These are phyloP conservation scores for Aspergillus sclerotioniger DNA, from an alignment of 495 filamentous ascomycete genomes.

Conservation along the genomic window DNA sequence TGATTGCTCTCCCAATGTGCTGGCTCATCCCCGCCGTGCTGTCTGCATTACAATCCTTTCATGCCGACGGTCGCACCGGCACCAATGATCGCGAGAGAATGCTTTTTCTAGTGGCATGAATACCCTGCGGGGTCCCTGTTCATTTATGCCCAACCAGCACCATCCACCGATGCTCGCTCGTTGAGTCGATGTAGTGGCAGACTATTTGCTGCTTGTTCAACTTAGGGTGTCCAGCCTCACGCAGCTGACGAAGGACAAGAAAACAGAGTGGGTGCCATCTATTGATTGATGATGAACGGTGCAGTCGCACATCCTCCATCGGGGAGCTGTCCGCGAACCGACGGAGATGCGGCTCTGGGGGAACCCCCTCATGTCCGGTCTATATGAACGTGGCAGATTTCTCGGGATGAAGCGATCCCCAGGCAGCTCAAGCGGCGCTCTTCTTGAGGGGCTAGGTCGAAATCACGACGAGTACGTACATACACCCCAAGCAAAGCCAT, in stretches of 20 bases:
- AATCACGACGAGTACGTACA: not conserved
- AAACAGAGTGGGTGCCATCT: not conserved
- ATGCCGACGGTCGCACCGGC: not conserved
- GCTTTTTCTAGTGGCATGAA: not conserved
- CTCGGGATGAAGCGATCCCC: not conserved
- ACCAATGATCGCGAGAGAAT: not conserved
- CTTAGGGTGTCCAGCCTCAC: not conserved
- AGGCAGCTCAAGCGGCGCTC: not conserved
- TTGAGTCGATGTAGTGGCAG: no score
- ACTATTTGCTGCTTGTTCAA: no score
- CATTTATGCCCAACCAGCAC: not conserved
- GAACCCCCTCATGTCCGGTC: not conserved
- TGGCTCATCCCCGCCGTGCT: not conserved
- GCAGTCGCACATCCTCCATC: not conserved
- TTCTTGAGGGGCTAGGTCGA: not conserved
- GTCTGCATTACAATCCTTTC: not conserved
- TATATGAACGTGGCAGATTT: not conserved
- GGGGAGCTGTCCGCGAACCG: not conserved
- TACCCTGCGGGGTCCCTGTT: not conserved
- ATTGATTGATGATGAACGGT: not conserved
- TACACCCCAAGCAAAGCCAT: not conserved
- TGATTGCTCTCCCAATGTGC: no score
- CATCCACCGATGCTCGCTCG: not conserved
- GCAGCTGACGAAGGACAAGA: not conserved
- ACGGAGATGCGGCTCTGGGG: not conserved